Evolutionary conservation across 768 basidiomycete species (phyloP), one percentile per base, ranked within the genome.

Genomic region (Lactarius sp.): DNA sequence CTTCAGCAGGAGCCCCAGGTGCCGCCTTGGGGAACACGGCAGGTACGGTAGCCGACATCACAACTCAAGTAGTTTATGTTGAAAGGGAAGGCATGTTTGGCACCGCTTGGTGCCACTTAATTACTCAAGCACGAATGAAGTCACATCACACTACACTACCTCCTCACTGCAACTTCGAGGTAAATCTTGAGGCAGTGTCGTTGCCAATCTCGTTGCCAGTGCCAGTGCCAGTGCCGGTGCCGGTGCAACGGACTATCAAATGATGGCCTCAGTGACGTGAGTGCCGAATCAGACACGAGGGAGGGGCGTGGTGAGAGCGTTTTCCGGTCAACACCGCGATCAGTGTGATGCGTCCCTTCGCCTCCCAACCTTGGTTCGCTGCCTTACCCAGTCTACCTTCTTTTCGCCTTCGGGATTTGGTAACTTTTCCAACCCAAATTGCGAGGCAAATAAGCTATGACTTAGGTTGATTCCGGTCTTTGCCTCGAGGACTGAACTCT

Each of bases 1-100:
- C 75, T 68, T 81, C 81, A 57, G 79, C 77, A 58, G 81, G 81
- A 47, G 85, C 81, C 51, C 81, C 83, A 52, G 80, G 80, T 46
- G 77, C 77, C 50, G 80, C 75, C 10, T 70, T 66, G 36, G 74
- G 73, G 22, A 60, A 68, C 10, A 66, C 41, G 20, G 60, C 46
- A 47, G 54, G 54, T 39, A 27, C 36, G 16, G 46, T 44, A 52
- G 39, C 59, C 54, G 64, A 65, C 59, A 65, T 60, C 39, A 56
- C 33, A 37, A 37, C 8, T 7, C 12, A 18, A 52, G 47, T 52
- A 31, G 36, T n/a, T 10, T 20, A 36, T 27, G 52, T 33, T 34
- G 47, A 34, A 34, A 54, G 52, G 8, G 8, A 18, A 47, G 47
- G 64, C 64, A 59, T 65, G 59, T 65, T 64, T 65, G 59, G 54